phyloP scores from a whole-genome alignment of 202 grass and related monocot species.

The Thinopyrum obtusiflorum region DNA sequence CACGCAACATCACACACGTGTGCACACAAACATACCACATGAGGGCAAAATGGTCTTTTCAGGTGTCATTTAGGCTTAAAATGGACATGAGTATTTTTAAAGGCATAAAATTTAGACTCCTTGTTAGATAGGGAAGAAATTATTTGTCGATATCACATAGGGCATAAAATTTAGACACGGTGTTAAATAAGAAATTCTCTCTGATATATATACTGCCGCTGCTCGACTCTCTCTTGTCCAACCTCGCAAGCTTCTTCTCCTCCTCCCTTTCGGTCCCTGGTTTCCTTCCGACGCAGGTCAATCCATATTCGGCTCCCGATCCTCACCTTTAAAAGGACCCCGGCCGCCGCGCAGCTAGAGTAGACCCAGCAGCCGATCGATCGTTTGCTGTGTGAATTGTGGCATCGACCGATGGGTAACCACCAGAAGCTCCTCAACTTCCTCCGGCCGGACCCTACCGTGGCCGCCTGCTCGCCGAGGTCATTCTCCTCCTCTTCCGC shows the following conservation, averaged over 20 bases:
- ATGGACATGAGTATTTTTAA: too few relatives aligned
- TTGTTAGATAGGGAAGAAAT: too few relatives aligned
- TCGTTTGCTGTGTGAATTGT: background rate
- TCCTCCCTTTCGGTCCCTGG: background rate
- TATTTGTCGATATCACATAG: too few relatives aligned
- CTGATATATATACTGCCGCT: constrained; percentile 25
- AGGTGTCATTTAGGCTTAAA: too few relatives aligned
- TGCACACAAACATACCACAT: too few relatives aligned
- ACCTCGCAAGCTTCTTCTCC: constrained; percentile 20
- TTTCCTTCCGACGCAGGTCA: constrained; percentile 31
- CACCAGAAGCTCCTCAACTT: constrained; percentile 32
- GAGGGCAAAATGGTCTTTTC: too few relatives aligned
- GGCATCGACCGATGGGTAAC: constrained; percentile 8
- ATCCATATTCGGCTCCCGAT: background rate
- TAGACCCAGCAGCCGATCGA: background rate
- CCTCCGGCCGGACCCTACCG: background rate
- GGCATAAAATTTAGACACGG: too few relatives aligned
- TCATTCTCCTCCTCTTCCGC: constrained; percentile 30
- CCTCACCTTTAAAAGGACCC: background rate
- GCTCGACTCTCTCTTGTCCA: background rate
- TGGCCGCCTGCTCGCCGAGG: background rate
- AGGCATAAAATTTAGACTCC: too few relatives aligned
- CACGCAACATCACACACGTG: too few relatives aligned
- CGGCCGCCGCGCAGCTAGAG: too few relatives aligned
- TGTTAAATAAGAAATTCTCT: too few relatives aligned